phyloP scores from a whole-genome alignment of 495 filamentous ascomycete genomes.

The Jackrogersella multiformis region DNA sequence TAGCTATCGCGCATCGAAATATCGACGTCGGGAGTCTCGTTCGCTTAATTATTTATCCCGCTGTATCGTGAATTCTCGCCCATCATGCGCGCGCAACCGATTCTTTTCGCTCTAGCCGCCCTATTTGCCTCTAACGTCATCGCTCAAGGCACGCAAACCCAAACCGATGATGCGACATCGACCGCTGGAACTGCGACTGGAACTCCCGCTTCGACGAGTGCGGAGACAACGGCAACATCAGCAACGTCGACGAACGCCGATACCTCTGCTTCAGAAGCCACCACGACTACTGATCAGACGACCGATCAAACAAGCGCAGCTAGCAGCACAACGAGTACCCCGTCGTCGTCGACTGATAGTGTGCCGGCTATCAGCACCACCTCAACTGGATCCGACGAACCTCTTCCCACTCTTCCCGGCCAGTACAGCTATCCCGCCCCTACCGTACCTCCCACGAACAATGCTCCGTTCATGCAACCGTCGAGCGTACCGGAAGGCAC shows the following conservation, averaged over 20 bases:
- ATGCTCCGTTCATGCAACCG: slow-evolving; percentile 94
- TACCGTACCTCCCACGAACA: slow-evolving; percentile 79
- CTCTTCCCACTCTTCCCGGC: slow-evolving; percentile 60
- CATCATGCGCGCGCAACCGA: slow-evolving; percentile 38
- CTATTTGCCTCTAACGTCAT: slow-evolving; percentile 37
- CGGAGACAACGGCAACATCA: slow-evolving; percentile 41
- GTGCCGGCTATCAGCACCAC: slow-evolving; percentile 43
- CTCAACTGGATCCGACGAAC: slow-evolving; percentile 28
- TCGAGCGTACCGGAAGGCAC: slow-evolving; percentile 93
- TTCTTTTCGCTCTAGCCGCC: slow-evolving; percentile 32
- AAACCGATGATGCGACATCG: slow-evolving; percentile 24
- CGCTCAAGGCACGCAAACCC: slow-evolving; percentile 33
- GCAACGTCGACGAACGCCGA: slow-evolving; percentile 34
- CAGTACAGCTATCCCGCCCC: slow-evolving; percentile 65
- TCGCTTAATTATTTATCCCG: slow-evolving; percentile 17
- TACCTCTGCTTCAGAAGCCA: slow-evolving; percentile 26
- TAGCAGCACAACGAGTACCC: slow-evolving; percentile 21
- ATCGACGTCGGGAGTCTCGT: slow-evolving; percentile 3
- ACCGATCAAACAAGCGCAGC: slow-evolving; percentile 15
- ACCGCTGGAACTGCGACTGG: slow-evolving; percentile 11
- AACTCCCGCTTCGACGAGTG: neutral
- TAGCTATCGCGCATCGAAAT: slow-evolving; percentile 22
- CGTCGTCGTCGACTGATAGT: slow-evolving; percentile 38
- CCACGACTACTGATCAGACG: slow-evolving; percentile 4
- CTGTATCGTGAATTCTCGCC: slow-evolving; percentile 19